Conservation (phyloP, 2,329 filamentous ascomycete species). For the Plenodomus biglobosus region DNA sequence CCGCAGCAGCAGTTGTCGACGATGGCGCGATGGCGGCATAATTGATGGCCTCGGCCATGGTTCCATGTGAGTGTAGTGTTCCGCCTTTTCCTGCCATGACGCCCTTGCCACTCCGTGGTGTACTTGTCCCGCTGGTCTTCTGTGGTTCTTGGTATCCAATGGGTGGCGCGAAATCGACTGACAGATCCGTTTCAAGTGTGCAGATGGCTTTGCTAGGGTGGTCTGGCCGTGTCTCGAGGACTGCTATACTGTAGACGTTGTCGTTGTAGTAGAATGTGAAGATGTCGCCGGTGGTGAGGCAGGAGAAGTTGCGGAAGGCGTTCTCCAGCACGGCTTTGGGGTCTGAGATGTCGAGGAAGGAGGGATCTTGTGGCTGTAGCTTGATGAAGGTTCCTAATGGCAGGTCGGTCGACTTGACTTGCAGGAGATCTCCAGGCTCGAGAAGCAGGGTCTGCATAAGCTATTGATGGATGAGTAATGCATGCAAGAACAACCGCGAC, state of each 20-base stretch:
- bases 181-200: conserved; percentile 94
- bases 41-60: conserved; percentile 98
- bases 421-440: conserved; percentile 90
- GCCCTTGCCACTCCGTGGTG: conserved; percentile 70
- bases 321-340: conserved; percentile 97
- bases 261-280: conserved; percentile 99
- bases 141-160: conserved; percentile 92
- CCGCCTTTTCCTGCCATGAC: conserved; percentile 67
- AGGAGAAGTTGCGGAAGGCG: conserved; percentile 93
- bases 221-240: conserved; percentile 88
- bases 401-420: conserved; percentile 92
- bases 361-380: conserved; percentile 88
- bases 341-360: conserved; percentile 95
- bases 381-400: conserved; percentile 92
- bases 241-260: conserved; percentile 86
- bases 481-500: background rate
- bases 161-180: conserved; percentile 92
- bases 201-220: conserved; percentile 81
- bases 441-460: conserved; percentile 91
- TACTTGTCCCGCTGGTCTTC: conserved; percentile 78
- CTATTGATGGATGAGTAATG: conserved; percentile 49
- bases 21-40: conserved; percentile 86
- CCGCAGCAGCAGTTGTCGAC: conserved; percentile 64
- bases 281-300: conserved; percentile 87
- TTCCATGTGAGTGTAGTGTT: conserved; percentile 78